Base-by-base conservation (phyloP, 371 early-diverging fungal species). In the Entomophthora muscae region DNA sequence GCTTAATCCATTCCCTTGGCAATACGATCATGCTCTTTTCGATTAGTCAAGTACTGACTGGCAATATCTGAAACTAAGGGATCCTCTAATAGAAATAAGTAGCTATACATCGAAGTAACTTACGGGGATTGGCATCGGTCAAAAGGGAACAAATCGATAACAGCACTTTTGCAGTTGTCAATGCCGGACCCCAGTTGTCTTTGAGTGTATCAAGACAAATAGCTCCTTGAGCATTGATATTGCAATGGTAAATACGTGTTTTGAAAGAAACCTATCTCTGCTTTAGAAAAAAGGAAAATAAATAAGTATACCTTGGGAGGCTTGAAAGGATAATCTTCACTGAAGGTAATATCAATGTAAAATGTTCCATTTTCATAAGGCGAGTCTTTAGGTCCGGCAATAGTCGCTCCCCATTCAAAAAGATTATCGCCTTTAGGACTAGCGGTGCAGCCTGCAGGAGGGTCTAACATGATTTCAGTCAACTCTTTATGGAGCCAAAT, bases 191-290 rank as follows among this genome's bases (percentile, higher is more conserved):
- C 98, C 98, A 97, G 68, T 92, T 88, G 68, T 94, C 92, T 68
- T 88, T 91, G 51, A 97, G 75, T 32, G 94, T 89, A 68, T 93
- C 94, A 66, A 97, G 72, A 72, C 97, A 96, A 66, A 97, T 94
- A 53, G 75, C 78, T 17, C 98, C 98, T 64, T 83, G 82, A 52
- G 78, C 76, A 74, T 91, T 91, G 70, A 97, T 87, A 74, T 97
- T 97, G 76, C 95, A 95, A 77, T 97, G 98, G 69, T 93, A 97
- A 62, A 95, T 93, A 28, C 86, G 78, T 3, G 96, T 93, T 32
- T 86, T 72, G 77, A 92, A 95, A n/a, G 72, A 73, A 31, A 90
- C 78, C 83, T 80, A 65, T 0, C 1, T 52, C 54, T 23, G 2
- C 22, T 5, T 0, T 29, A 24, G 10, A 29, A 12, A 66, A n/a